Evolutionary conservation across 371 early-diverging fungal species (phyloP), one percentile per base, ranked within the genome.

Genomic region (Apophysomyces trapeziformis): DNA sequence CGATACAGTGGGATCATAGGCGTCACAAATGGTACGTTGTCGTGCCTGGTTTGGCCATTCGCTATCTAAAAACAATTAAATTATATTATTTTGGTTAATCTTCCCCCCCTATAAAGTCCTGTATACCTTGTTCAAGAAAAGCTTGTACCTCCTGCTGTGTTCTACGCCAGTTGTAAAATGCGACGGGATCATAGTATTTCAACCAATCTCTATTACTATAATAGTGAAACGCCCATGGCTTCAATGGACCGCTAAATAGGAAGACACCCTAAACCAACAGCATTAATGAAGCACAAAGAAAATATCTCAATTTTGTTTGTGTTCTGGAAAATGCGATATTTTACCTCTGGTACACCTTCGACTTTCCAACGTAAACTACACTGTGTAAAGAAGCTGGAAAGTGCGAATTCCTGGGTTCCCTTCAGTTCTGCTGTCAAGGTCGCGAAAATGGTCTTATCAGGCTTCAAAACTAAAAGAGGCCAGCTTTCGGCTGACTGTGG

Each of bases 171-270:
- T 66, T 58, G 45, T 78, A 75, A 63, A 75, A 78, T 5, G 60
- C n/a, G 35, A 67, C 21, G 21, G 78, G 68, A 14, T 73, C 68
- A 41, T 68, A 73, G 35, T 67, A 57, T 26, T 71, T 69, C 16
- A 45, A 59, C 78, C 78, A 78, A 44, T 78, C 76, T 0, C 39
- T 26, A 5, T 67, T 65, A 43, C 59, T 58, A 32, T 78, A 75
- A 0, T 59, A 32, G 62, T 75, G 72, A 16, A 71, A 73, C 18
- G 69, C 68, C 78, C 76, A 78, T 50, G 78, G 78, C 60, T 78
- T 75, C 68, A 73, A 70, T 8, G 68, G 68, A 26, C 61, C 66
- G 36, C 46, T 46, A 60, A 64, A 78, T 9, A 70, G 60, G 41
- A 54, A 43, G 6, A 69, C 18, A 39, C 54, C 67, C 74, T 77